Evolutionary conservation across 441 rosid species (phyloP).

Genomic region (Bocquillonia castaneifolia): DNA sequence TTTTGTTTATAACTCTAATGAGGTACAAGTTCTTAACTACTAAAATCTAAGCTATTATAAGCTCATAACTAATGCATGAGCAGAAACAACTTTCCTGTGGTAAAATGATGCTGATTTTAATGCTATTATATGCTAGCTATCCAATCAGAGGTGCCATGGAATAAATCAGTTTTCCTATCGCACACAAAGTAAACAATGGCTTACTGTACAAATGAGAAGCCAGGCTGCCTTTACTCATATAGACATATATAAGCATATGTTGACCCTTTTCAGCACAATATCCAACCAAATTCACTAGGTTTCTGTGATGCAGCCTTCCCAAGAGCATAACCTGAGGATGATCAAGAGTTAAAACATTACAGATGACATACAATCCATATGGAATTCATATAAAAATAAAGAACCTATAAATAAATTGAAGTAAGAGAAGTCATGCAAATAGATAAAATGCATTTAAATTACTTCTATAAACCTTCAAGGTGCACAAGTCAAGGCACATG

Average conservation of each 20-base stretch:
- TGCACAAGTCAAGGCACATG: no score
- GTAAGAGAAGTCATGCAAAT: no score
- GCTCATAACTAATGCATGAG: constrained; percentile 9
- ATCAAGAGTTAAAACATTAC: constrained; percentile 9
- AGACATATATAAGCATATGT: constrained; percentile 90
- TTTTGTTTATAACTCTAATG: neutral
- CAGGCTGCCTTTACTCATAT: constrained; percentile 96
- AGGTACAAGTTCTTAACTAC: neutral
- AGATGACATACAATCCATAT: neutral
- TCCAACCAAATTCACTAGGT: constrained; percentile 89
- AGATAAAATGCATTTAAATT: no score
- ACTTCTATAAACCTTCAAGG: no score
- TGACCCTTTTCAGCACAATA: constrained; percentile 94
- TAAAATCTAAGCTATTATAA: constrained; percentile 10
- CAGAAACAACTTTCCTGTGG: neutral
- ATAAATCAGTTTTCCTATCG: constrained; percentile 14
- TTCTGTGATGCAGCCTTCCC: constrained; percentile 96
- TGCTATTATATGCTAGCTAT: neutral
- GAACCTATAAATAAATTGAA: neutral
- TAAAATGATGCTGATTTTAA: constrained; percentile 2
- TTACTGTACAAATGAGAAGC: constrained; percentile 92
- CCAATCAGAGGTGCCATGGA: constrained; percentile 14
- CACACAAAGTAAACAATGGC: constrained; percentile 24
- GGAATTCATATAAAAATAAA: neutral
- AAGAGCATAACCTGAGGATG: constrained; percentile 77